Percentiles rank a stretch among this genome's conserved stretches.
Conservation (phyloP, 108 stramenopile species). For the Parmales sp. region DNA sequence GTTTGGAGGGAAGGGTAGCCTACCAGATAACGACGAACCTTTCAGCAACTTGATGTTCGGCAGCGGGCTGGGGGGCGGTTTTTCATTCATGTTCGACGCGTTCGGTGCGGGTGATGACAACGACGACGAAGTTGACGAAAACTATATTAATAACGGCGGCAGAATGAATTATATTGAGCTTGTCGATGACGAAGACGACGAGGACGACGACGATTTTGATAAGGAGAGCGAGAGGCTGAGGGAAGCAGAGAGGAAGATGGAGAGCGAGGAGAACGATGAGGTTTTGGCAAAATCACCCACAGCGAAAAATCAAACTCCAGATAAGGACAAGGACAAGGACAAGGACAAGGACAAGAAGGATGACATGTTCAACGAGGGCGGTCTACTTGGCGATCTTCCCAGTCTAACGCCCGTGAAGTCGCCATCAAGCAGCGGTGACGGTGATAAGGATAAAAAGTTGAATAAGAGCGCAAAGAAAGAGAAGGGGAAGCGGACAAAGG, state of each 20-base stretch:
- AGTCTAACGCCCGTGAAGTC: slow-evolving; percentile 17
- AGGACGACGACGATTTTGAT: slow-evolving; percentile 9
- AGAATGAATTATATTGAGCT: too few relatives aligned
- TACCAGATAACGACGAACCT: slow-evolving; percentile 1
- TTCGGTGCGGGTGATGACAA: too few relatives aligned
- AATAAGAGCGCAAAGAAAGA: slow-evolving; percentile 2
- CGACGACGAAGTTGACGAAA: too few relatives aligned
- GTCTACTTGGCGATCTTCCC: slow-evolving; percentile 30
- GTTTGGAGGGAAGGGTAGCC: slow-evolving; percentile 22
- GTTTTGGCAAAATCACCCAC: slow-evolving; percentile 8
- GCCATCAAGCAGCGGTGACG: neutral
- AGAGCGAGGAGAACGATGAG: neutral
- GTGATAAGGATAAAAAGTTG: neutral
- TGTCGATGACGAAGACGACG: neutral
- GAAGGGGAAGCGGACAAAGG: neutral
- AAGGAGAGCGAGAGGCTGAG: neutral
- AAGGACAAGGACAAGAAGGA: neutral
- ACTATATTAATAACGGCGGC: too few relatives aligned
- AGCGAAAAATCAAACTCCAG: neutral
- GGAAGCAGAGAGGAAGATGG: neutral
- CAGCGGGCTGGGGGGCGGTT: slow-evolving; percentile 12
- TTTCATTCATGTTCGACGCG: neutral
- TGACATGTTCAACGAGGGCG: slow-evolving; percentile 25
- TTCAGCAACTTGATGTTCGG: neutral
- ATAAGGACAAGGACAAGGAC: neutral